phyloP scores from a whole-genome alignment of 352 stramenopile genomes.

The Phytopythium litorale region DNA sequence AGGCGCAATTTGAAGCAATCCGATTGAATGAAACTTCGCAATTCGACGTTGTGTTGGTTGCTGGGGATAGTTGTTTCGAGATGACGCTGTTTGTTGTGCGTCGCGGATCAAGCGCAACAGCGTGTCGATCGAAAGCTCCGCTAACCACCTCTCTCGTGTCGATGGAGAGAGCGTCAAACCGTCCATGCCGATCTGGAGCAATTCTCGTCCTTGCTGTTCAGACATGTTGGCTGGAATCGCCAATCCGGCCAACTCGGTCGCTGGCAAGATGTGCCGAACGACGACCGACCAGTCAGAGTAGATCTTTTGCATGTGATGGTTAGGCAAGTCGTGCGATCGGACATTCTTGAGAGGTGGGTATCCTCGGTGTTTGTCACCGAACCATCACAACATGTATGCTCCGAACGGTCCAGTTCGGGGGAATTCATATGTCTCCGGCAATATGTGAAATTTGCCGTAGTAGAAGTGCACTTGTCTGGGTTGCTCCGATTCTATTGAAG shows the following conservation, averaged over 20 bases:
- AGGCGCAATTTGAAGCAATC: too few species aligned
- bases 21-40: too few species aligned
- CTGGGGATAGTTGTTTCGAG: too few species aligned
- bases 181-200: neutral
- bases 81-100: too few species aligned
- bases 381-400: slow-evolving; percentile 11
- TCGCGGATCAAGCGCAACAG: neutral
- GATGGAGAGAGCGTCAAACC: neutral
- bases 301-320: slow-evolving; percentile 4
- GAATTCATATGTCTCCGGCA: slow-evolving; percentile 13
- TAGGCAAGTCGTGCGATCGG: slow-evolving; percentile 6
- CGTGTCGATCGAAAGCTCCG: neutral
- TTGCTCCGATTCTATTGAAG: too few species aligned
- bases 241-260: neutral
- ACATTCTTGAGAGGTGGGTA: slow-evolving; percentile 9
- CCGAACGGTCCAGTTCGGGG: slow-evolving; percentile 6
- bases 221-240: neutral
- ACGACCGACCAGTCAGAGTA: slow-evolving; percentile 9
- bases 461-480: slow-evolving; percentile 4
- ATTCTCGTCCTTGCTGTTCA: neutral
- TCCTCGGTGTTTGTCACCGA: slow-evolving; percentile 9
- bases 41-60: too few species aligned
- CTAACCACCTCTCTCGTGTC: neutral
- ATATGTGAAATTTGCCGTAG: slow-evolving; percentile 10
- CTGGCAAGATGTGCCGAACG: slow-evolving; percentile 2